Evolutionary conservation across 768 basidiomycete species (phyloP).

Genomic region (Galerina sulciceps): DNA sequence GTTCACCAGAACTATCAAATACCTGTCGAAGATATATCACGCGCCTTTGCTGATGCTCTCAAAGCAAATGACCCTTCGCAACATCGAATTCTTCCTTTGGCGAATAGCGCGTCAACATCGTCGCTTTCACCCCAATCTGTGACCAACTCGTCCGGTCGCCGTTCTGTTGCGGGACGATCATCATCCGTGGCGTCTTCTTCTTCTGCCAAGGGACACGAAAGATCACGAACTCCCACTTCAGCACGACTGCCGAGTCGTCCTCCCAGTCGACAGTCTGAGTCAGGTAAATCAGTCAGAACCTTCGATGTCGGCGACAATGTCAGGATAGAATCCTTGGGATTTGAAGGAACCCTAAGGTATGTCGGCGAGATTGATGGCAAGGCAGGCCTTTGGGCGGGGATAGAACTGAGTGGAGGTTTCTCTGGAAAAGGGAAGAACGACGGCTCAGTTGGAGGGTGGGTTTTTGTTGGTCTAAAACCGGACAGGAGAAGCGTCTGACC

Average conservation of each 20-base stretch:
- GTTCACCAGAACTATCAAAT: slow-evolving; percentile 39
- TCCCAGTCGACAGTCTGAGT: slow-evolving; percentile 71
- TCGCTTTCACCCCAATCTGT: slow-evolving; percentile 54
- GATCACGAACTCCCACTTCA: slow-evolving; percentile 57
- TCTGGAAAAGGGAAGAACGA: slow-evolving; percentile 95
- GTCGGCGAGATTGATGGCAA: slow-evolving; percentile 90
- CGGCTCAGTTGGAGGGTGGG: slow-evolving; percentile 88
- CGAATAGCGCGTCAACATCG: slow-evolving; percentile 41
- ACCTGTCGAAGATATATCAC: slow-evolving; percentile 62
- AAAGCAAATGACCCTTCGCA: slow-evolving; percentile 80
- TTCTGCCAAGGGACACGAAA: slow-evolving; percentile 36
- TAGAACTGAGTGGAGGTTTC: slow-evolving; percentile 87
- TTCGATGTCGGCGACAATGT: slow-evolving; percentile 84
- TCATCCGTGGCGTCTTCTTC: slow-evolving; percentile 66
- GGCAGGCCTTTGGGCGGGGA: slow-evolving; percentile 90
- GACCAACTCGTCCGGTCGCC: slow-evolving; percentile 53
- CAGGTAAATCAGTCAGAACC: slow-evolving; percentile 45
- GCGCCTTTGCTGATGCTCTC: slow-evolving; percentile 81
- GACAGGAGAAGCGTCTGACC: neutral
- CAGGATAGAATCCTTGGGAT: slow-evolving; percentile 84
- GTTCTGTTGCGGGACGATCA: slow-evolving; percentile 48
- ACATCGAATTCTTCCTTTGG: slow-evolving; percentile 54
- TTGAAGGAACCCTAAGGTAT: slow-evolving; percentile 83
- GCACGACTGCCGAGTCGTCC: slow-evolving; percentile 50
- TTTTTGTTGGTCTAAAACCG: slow-evolving; percentile 12